Evolutionary conservation across 2,329 filamentous ascomycete species (phyloP).

Genomic region (Zopfia rhizophila): DNA sequence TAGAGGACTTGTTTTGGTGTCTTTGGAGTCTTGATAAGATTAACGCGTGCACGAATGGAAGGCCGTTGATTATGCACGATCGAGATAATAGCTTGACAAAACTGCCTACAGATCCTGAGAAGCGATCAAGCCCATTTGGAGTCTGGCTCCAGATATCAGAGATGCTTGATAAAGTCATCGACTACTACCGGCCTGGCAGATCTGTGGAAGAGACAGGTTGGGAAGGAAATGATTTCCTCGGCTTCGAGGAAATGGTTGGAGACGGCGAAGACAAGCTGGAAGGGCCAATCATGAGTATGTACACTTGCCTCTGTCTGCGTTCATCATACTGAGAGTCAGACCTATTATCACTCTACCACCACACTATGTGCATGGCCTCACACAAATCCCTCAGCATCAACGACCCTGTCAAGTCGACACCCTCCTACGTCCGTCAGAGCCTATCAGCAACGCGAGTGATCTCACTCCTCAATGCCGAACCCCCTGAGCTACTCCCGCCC

Average conservation of each 20-base stretch:
- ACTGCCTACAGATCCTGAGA: constrained; percentile 54
- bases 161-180: constrained; percentile 59
- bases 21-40: constrained; percentile 61
- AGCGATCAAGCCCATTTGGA: constrained; percentile 59
- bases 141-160: constrained; percentile 58
- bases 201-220: constrained; percentile 56
- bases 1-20: constrained; percentile 61
- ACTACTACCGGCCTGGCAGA: constrained; percentile 57
- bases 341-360: constrained; percentile 66
- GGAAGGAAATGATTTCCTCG: constrained; percentile 58
- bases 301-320: constrained; percentile 19
- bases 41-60: constrained; percentile 59
- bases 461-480: constrained; percentile 60
- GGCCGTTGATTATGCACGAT: constrained; percentile 60
- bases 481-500: constrained; percentile 59
- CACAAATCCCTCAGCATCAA: constrained; percentile 60
- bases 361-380: constrained; percentile 66
- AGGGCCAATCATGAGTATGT: constrained; percentile 49
- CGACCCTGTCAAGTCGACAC: constrained; percentile 58
- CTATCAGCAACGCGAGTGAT: constrained; percentile 67
- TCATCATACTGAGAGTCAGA: constrained; percentile 44
- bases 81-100: constrained; percentile 58
- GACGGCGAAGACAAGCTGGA: constrained; percentile 51
- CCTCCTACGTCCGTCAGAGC: constrained; percentile 65
- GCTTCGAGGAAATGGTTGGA: constrained; percentile 57